Conservation (phyloP, 139 green algal species). For the Micromonas pusilla region DNA sequence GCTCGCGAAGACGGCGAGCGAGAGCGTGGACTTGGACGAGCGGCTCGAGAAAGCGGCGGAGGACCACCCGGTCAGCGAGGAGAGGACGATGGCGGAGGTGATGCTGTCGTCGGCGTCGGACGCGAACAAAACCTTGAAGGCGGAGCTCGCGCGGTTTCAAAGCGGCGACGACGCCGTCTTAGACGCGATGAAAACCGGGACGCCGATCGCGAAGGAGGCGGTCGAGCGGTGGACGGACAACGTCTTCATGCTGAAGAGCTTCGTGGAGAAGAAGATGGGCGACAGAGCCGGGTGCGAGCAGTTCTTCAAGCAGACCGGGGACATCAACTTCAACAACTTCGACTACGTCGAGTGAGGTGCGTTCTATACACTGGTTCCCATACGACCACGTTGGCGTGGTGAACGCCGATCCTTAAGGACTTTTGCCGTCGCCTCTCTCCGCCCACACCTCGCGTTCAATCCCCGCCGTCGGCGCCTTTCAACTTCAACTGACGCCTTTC, state of each 20-base stretch:
- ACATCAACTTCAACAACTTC: conserved; percentile 22
- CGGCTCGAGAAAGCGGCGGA: background rate
- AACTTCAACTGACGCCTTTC: too few species aligned
- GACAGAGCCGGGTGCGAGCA: background rate
- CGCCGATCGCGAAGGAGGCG: background rate
- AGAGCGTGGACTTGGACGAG: conserved; percentile 3
- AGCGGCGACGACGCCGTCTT: background rate
- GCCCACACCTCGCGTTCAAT: too few species aligned
- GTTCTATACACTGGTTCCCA: too few species aligned
- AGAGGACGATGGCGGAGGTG: background rate
- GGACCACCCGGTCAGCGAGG: background rate
- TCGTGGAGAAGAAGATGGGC: conserved; percentile 18
- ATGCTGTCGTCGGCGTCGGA: background rate
- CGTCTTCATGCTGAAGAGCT: conserved; percentile 25
- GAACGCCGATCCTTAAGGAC: too few species aligned
- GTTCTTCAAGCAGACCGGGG: conserved; percentile 18
- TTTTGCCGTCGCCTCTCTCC: too few species aligned
- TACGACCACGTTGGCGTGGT: too few species aligned
- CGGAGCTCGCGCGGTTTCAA: background rate
- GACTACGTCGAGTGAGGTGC: conserved; percentile 33
- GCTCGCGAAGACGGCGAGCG: background rate
- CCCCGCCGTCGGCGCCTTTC: too few species aligned
- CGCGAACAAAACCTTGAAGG: background rate
- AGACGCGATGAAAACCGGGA: background rate
- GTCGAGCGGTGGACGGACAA: conserved; percentile 23